Conservation (phyloP, 2,329 filamentous ascomycete species). For the Fusarium guadeloupense region DNA sequence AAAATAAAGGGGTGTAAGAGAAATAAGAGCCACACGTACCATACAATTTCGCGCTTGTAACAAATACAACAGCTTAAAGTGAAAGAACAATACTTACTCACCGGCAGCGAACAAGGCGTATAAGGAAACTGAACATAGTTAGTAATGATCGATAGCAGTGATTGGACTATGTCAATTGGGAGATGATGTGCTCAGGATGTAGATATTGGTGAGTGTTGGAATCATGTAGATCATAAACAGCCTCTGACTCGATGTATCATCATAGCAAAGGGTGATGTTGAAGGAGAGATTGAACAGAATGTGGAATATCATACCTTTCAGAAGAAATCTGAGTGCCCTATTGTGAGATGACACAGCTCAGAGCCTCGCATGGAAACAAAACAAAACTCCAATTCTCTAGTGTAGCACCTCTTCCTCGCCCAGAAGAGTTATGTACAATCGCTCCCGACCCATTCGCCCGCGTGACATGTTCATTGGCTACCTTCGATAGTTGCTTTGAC, state of each 20-base stretch:
- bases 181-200: constrained; percentile 24
- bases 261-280: constrained; percentile 41
- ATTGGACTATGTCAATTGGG: constrained; percentile 36
- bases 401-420: constrained; percentile 49
- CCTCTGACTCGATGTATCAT: constrained; percentile 56
- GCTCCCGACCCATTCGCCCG: constrained; percentile 41
- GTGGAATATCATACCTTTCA: constrained; percentile 40
- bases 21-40: constrained; percentile 33
- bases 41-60: not conserved
- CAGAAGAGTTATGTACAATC: constrained; percentile 52
- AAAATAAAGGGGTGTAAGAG: constrained; percentile 14
- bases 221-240: constrained; percentile 56
- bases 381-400: constrained; percentile 54
- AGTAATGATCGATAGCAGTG: constrained; percentile 23
- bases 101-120: no score
- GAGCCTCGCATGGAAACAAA: constrained; percentile 44
- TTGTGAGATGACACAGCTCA: constrained; percentile 38
- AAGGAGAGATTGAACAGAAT: not conserved
- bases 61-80: no score
- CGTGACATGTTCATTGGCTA: constrained; percentile 48
- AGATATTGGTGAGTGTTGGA: constrained; percentile 47
- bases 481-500: constrained; percentile 63
- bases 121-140: no score
- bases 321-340: constrained; percentile 22
- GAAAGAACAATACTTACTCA: no score